Evolutionary conservation across 345 rosid species (phyloP), one percentile per base, ranked within the genome.

Genomic region (Hirschfeldia incana): DNA sequence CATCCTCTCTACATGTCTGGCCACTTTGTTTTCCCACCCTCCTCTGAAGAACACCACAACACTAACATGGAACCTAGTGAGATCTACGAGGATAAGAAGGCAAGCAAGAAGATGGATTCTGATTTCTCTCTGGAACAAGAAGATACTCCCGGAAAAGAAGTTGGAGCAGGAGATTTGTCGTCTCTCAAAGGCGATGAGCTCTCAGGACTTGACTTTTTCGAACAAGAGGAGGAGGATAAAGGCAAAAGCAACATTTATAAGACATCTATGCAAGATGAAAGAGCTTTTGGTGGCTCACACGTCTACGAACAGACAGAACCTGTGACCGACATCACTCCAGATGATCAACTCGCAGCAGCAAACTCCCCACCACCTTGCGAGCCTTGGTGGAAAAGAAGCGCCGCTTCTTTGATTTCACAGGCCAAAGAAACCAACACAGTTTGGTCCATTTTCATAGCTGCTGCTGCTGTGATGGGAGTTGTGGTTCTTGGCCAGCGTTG

Each of bases 351-450:
- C 21, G 21, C 37, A 34, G 37, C 92, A 46, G 55, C 13, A 60
- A 72, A 75, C 13, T 79, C 78, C 57, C 94, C 55, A 46, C 55
- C 98, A 26, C 97, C 99, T 33, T 85, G 90, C 64, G 88, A 87
- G 75, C 92, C 95, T 37, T 93, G 99, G 99, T 96, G 99, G 99
- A 96, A 89, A 87, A 88, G 91, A 81, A 88, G 92, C 70, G 97
- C 90, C 9, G 85, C 88, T 26, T 88, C 97, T 32, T 79, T 93
- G 69, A 89, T 87, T 78, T 69, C 83, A 60, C 97, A 92, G 63
- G 97, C 95, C 3, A 96, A 88, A 85, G 98, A 93, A 67, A 89
- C 97, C 15, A 92, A 92, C 78, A 51, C 98, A 12, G 83, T 93
- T 55, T 96, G 99, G 99, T 93, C 99, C 2, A 75, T 96, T 77